Percentiles rank a stretch among this genome's conserved stretches.
These are phyloP conservation scores for Neonectria magnoliae DNA, from an alignment of 2,329 filamentous ascomycete genomes.

Conservation along the genomic window DNA sequence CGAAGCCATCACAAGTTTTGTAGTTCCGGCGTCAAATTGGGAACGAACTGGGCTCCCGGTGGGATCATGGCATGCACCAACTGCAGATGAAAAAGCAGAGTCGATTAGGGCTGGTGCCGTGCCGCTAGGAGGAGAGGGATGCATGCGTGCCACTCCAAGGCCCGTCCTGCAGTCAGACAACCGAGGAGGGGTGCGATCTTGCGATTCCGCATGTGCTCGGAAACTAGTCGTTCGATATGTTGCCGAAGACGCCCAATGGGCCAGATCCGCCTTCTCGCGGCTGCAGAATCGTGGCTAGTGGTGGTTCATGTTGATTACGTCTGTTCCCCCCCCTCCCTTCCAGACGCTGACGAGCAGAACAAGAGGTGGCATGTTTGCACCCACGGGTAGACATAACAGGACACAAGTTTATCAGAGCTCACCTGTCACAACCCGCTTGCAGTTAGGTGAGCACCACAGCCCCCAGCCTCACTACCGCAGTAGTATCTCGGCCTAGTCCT, in stretches of 20 bases:
- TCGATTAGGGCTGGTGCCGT: constrained; percentile 18
- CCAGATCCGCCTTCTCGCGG: background rate
- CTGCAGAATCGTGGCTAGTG: background rate
- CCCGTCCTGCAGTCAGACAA: constrained; percentile 19
- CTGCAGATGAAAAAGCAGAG: background rate
- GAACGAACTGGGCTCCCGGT: background rate
- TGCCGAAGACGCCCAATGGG: background rate
- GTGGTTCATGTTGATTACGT: constrained; percentile 10
- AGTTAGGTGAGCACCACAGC: constrained; percentile 2
- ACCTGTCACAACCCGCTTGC: constrained; percentile 3
- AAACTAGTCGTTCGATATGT: constrained; percentile 10
- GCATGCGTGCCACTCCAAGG: constrained; percentile 21
- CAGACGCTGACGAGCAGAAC: background rate
- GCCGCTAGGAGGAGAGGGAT: constrained; percentile 2
- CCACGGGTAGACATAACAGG: constrained; percentile 12
- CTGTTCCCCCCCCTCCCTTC: background rate
- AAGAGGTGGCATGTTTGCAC: background rate
- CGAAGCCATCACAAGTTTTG: background rate
- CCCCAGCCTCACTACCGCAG: background rate
- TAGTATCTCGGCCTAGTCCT: background rate
- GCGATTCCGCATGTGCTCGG: constrained; percentile 18
- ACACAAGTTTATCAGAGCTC: constrained; percentile 3
- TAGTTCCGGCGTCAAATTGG: background rate
- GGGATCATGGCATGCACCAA: constrained; percentile 4
- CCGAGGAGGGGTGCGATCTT: constrained; percentile 18